Conservation (phyloP, 179 eudicot genomes). For the Actinidia arguta region DNA sequence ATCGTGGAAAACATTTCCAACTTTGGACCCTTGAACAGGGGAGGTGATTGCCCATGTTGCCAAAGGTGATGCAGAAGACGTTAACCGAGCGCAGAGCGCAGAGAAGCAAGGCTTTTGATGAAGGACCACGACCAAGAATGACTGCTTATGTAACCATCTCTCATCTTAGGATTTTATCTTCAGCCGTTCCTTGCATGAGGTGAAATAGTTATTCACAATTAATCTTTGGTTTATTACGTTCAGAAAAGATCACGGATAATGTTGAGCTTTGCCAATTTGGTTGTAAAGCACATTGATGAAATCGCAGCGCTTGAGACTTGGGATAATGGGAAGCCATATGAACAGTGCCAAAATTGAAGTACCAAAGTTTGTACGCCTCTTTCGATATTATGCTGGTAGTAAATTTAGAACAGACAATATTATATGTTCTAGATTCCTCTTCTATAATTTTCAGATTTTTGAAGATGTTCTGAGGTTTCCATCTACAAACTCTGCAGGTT, state of each 20-base stretch:
- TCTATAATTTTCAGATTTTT: background rate
- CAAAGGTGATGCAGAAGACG: constrained; percentile 49
- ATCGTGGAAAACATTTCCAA: constrained; percentile 44
- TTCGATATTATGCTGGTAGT: constrained; percentile 91
- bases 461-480: background rate
- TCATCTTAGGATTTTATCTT: background rate
- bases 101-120: constrained; percentile 58
- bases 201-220: background rate
- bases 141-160: constrained; percentile 42
- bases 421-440: background rate
- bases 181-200: background rate
- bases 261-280: constrained; percentile 79
- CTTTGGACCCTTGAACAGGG: constrained; percentile 45
- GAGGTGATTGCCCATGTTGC: constrained; percentile 48
- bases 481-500: background rate
- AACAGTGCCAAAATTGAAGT: constrained; percentile 59
- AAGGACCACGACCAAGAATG: constrained; percentile 58
- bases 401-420: background rate
- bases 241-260: constrained; percentile 82
- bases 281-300: constrained; percentile 77
- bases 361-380: constrained; percentile 69
- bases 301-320: constrained; percentile 89
- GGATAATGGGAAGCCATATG: constrained; percentile 85
- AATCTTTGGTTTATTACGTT: constrained; percentile 4
- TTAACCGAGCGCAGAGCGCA: constrained; percentile 55